Conservation (phyloP, 495 filamentous ascomycete genomes). For the Mytilinidion resinicola region DNA sequence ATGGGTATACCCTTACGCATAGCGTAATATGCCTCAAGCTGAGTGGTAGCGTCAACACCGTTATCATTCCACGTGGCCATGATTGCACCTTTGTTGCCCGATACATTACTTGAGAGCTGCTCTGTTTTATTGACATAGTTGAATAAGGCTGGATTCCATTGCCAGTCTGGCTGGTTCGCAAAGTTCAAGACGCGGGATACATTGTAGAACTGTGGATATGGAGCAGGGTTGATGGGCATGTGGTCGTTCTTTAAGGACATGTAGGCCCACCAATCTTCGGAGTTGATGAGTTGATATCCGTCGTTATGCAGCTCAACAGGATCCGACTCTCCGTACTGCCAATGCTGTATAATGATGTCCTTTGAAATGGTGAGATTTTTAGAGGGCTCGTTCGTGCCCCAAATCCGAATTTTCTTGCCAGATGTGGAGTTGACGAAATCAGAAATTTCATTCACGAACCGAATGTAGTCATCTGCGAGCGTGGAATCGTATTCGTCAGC, state of each 20-base stretch:
- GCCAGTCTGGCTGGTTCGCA: conserved; percentile 38
- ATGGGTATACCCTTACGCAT: conserved; percentile 48
- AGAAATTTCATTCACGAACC: conserved; percentile 50
- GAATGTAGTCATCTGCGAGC: conserved; percentile 48
- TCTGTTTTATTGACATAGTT: conserved; percentile 43
- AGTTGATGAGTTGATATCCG: conserved; percentile 47
- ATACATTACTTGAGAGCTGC: conserved; percentile 30
- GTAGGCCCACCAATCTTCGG: conserved; percentile 54
- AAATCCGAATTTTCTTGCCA: conserved; percentile 47
- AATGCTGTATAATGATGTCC: conserved; percentile 49
- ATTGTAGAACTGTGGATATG: conserved; percentile 51
- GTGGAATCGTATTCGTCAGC: conserved; percentile 51
- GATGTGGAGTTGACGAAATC: conserved; percentile 39
- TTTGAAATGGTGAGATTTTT: conserved; percentile 35
- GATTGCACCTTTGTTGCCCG: conserved; percentile 44
- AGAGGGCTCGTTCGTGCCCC: conserved; percentile 49
- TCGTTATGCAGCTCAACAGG: conserved; percentile 39
- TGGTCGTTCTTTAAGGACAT: conserved; percentile 52
- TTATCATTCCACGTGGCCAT: conserved; percentile 54
- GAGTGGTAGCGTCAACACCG: conserved; percentile 50
- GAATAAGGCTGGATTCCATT: conserved; percentile 47
- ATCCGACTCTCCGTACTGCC: conserved; percentile 54
- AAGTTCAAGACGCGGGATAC: conserved; percentile 45
- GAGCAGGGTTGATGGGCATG: conserved; percentile 46
- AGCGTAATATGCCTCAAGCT: conserved; percentile 50